Evolutionary conservation across 495 filamentous ascomycete genomes (phyloP).

Genomic region (Apodospora peruviana): DNA sequence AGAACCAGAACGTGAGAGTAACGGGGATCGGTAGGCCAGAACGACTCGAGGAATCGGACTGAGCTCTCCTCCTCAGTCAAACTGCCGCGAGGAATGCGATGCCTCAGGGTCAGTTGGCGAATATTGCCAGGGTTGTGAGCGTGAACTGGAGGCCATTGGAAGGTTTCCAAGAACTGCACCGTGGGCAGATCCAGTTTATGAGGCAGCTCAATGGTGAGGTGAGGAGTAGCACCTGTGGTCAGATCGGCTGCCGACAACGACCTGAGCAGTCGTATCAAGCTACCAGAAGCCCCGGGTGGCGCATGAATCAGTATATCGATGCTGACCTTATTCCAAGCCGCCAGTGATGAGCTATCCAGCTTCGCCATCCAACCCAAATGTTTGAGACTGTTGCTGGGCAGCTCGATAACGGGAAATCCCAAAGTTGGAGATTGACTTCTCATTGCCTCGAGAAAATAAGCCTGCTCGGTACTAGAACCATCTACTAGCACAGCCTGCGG

Average conservation of each 20-base stretch:
- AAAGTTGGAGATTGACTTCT: constrained; percentile 36
- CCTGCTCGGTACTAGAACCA: constrained; percentile 42
- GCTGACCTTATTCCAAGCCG: constrained; percentile 65
- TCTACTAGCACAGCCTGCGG: constrained; percentile 54
- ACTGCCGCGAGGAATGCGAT: constrained; percentile 54
- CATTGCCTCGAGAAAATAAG: constrained; percentile 50
- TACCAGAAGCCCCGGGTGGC: constrained; percentile 60
- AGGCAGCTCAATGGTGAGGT: constrained; percentile 77
- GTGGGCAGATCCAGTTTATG: constrained; percentile 56
- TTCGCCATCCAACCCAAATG: constrained; percentile 70
- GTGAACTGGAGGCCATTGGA: constrained; percentile 57
- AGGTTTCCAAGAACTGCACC: constrained; percentile 51
- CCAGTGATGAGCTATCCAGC: constrained; percentile 65
- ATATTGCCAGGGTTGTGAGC: constrained; percentile 28
- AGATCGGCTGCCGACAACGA: constrained; percentile 72
- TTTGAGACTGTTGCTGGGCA: constrained; percentile 55
- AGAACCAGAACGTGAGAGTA: constrained; percentile 70
- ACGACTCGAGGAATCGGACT: constrained; percentile 69
- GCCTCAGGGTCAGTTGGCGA: constrained; percentile 60
- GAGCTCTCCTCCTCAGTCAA: constrained; percentile 59
- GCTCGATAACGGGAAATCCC: constrained; percentile 53
- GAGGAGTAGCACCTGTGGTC: constrained; percentile 54
- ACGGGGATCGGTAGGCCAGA: constrained; percentile 61
- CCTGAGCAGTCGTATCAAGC: constrained; percentile 63
- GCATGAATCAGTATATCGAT: constrained; percentile 77